phyloP scores from a whole-genome alignment of 2,329 filamentous ascomycete species.

The Huntiella abstrusa region DNA sequence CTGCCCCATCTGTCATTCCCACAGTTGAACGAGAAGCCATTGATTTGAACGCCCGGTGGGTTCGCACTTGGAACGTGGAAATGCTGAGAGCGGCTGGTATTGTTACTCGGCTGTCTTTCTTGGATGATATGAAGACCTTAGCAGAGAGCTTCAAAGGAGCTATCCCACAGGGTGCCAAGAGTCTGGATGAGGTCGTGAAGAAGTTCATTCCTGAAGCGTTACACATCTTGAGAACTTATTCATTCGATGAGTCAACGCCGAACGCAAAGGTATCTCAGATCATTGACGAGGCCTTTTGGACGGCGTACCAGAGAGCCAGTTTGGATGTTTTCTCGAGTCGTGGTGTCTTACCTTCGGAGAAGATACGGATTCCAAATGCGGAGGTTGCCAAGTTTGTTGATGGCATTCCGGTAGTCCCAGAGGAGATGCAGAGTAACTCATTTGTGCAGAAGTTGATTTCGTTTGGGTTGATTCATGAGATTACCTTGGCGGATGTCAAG shows the following conservation, averaged over 20 bases:
- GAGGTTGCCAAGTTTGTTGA: constrained; percentile 57
- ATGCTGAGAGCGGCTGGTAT: constrained; percentile 83
- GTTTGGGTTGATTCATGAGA: constrained; percentile 70
- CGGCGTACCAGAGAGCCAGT: constrained; percentile 58
- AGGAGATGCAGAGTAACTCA: constrained; percentile 49
- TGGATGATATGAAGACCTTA: constrained; percentile 67
- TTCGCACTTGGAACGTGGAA: constrained; percentile 88
- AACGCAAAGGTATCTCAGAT: constrained; percentile 65
- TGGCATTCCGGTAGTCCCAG: constrained; percentile 70
- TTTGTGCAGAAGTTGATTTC: constrained; percentile 70
- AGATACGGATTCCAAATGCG: constrained; percentile 58
- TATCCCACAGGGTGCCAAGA: constrained; percentile 28
- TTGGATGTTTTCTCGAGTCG: constrained; percentile 80
- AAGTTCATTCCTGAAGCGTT: constrained; percentile 59
- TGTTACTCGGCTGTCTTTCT: constrained; percentile 71
- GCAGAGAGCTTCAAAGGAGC: constrained; percentile 36
- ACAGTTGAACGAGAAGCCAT: constrained; percentile 95
- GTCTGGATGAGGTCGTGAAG: constrained; percentile 43
- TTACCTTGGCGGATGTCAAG: constrained; percentile 74
- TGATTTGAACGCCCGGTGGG: constrained; percentile 86
- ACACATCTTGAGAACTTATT: constrained; percentile 74
- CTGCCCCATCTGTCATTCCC: constrained; percentile 86
- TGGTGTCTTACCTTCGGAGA: constrained; percentile 67
- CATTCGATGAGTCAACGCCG: constrained; percentile 77
- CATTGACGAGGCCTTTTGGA: constrained; percentile 95